Conservation (phyloP, 768 basidiomycete genomes). For the Termitomyces heimii region DNA sequence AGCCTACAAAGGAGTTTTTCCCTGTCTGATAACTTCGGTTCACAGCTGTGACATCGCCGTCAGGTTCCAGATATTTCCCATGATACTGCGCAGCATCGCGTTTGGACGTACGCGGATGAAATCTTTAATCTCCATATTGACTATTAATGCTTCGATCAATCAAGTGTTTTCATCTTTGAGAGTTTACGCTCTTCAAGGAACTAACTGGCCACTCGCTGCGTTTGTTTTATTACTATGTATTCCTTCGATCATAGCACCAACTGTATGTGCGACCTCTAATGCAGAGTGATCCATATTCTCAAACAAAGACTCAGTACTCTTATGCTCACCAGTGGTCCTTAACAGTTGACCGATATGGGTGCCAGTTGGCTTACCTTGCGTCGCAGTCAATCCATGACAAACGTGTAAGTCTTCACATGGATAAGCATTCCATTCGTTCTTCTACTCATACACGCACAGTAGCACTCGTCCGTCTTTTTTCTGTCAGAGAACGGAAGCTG, state of each 20-base stretch:
- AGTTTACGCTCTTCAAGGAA: constrained; percentile 20
- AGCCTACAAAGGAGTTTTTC: background rate
- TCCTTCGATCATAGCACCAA: constrained; percentile 21
- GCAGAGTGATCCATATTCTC: background rate
- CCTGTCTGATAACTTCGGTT: background rate
- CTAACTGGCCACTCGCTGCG: constrained; percentile 18
- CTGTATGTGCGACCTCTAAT: constrained; percentile 12
- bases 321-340: constrained; percentile 8
- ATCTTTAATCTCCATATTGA: background rate
- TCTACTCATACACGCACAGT: background rate
- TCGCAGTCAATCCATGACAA: constrained; percentile 5
- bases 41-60: constrained; percentile 24
- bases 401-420: background rate
- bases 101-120: constrained; percentile 12
- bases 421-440: background rate
- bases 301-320: constrained; percentile 1
- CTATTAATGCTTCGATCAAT: background rate
- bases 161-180: constrained; percentile 24
- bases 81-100: constrained; percentile 21
- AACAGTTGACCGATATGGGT: constrained; percentile 5
- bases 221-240: constrained; percentile 21
- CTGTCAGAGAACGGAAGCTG: background rate
- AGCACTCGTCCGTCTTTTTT: background rate
- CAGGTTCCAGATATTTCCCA: constrained; percentile 25
- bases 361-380: constrained; percentile 5